Evolutionary conservation across 2,329 filamentous ascomycete genomes (phyloP).

Genomic region (Dichotomopilus funicola): DNA sequence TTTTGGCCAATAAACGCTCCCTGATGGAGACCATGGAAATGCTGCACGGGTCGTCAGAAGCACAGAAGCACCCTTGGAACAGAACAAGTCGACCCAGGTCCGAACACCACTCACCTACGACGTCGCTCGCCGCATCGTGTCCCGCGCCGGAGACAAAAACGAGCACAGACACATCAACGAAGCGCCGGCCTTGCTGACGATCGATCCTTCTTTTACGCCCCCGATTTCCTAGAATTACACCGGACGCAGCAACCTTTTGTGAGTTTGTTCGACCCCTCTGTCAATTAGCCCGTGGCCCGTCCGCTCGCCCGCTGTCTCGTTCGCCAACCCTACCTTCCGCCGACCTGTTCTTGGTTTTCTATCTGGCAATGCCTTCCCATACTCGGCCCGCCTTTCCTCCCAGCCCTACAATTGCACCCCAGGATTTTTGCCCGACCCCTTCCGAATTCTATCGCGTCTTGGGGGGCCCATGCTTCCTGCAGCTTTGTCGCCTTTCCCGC

Average conservation of each 20-base stretch:
- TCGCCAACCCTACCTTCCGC: slow-evolving; percentile 7
- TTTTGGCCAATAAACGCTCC: slow-evolving; percentile 11
- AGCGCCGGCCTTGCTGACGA: background rate
- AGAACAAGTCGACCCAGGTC: slow-evolving; percentile 20
- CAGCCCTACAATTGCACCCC: background rate
- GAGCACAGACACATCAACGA: slow-evolving; percentile 1
- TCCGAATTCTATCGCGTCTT: background rate
- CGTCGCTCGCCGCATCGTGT: slow-evolving; percentile 12
- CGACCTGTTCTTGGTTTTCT: background rate
- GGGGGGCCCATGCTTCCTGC: background rate
- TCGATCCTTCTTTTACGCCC: background rate
- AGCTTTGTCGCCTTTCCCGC: background rate
- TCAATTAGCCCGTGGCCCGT: slow-evolving; percentile 17
- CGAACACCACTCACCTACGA: slow-evolving; percentile 14
- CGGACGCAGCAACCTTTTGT: slow-evolving; percentile 9
- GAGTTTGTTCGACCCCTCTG: slow-evolving; percentile 18
- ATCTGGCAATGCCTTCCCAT: slow-evolving; percentile 5
- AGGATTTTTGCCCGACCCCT: background rate
- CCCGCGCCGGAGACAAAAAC: background rate
- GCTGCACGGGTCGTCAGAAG: slow-evolving; percentile 17
- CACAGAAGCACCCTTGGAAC: slow-evolving; percentile 16
- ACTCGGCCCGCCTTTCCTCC: background rate
- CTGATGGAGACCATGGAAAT: background rate
- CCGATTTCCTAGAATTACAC: background rate
- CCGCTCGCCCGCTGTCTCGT: slow-evolving; percentile 12